Evolutionary conservation across 495 filamentous ascomycete species (phyloP), one percentile per base, ranked within the genome.

Genomic region (Talaromyces borbonicus): DNA sequence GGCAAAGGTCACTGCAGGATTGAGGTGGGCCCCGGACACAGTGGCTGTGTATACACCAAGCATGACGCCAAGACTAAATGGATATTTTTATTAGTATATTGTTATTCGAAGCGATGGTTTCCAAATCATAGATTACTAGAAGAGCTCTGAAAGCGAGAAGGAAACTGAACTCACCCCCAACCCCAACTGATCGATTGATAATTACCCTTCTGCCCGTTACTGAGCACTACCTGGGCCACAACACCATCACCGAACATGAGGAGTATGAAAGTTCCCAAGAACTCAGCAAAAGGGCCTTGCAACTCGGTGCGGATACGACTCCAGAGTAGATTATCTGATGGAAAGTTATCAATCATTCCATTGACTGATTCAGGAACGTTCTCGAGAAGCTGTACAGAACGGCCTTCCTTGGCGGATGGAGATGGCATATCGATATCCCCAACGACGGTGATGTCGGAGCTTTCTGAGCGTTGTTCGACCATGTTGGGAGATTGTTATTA

Each of bases 121-220:
- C n/a, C n/a, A n/a, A n/a, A n/a, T n/a, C n/a, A n/a, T n/a, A n/a
- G n/a, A n/a, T n/a, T n/a, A n/a, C n/a, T n/a, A n/a, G n/a, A n/a
- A n/a, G n/a, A n/a, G n/a, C n/a, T n/a, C n/a, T n/a, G n/a, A n/a
- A 18, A 23, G 9, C 16, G n/a, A 4, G 24, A 16, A 43, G 9
- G 7, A 39, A 12, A n/a, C 39, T 38, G 11, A 35, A 59, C 72
- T 67, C 50, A 79, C 76, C 71, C 72, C 78, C 78, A 80, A 8
- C 73, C 72, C 78, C 78, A 80, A 3, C 71, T 72, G 37, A 81
- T 78, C 1, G 72, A 76, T 50, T 80, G 75, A 51, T 81, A 81
- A 41, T 67, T 52, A 2, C 78, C 77, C 45, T 66, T 74, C 25
- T 73, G 54, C 15, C 54, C 58, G 49, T 54, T 57, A 46, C 72